Conservation (phyloP, 139 green algal species). For the Chlamydomonas sp. region DNA sequence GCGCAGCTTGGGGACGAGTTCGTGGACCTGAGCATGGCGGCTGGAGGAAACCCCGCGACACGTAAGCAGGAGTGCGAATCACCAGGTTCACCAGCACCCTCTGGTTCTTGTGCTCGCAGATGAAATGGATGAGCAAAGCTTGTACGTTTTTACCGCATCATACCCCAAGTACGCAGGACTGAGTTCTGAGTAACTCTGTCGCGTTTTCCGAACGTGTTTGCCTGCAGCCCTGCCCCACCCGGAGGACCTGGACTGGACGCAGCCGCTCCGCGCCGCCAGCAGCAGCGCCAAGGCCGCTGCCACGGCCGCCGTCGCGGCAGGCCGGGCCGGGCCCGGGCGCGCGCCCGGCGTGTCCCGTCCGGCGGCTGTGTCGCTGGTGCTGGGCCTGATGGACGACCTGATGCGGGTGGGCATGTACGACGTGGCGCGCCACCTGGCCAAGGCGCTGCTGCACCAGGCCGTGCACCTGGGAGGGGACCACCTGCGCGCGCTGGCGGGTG, state of each 20-base stretch:
- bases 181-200: too few relatives aligned
- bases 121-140: too few relatives aligned
- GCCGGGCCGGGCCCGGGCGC: neutral
- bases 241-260: conserved; percentile 51
- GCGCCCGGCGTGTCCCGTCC: neutral
- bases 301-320: conserved; percentile 1
- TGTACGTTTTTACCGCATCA: too few relatives aligned
- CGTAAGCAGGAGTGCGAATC: neutral
- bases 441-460: conserved; percentile 10
- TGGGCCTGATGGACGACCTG: conserved; percentile 34
- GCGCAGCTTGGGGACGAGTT: conserved; percentile 29
- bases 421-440: conserved; percentile 28
- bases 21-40: conserved; percentile 9
- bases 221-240: conserved; percentile 28
- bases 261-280: conserved; percentile 34
- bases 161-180: too few relatives aligned
- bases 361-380: conserved; percentile 17
- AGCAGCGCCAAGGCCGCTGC: conserved; percentile 4
- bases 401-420: conserved; percentile 9
- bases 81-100: too few relatives aligned
- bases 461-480: conserved; percentile 9
- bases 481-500: neutral
- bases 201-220: neutral
- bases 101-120: too few relatives aligned
- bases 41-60: neutral